phyloP scores from a whole-genome alignment of 2,329 filamentous ascomycete genomes.

The Sclerotinia nivalis region DNA sequence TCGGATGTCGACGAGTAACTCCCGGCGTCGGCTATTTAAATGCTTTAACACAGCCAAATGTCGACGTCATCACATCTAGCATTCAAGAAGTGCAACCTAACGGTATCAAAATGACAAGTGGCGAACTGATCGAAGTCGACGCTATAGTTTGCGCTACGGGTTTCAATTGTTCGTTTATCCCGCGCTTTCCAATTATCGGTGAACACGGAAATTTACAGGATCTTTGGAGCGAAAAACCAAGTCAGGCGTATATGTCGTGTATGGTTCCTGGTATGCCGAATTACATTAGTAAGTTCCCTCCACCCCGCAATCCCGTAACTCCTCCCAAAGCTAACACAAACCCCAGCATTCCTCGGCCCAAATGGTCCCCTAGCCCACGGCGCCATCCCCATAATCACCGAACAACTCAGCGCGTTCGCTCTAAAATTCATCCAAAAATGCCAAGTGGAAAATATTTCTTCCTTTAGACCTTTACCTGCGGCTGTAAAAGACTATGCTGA shows the following conservation, averaged over 20 bases:
- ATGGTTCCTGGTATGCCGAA: constrained; percentile 36
- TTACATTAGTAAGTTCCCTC: constrained; percentile 28
- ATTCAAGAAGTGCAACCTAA: constrained; percentile 48
- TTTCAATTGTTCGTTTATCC: constrained; percentile 38
- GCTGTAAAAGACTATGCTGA: constrained; percentile 41
- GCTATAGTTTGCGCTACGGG: constrained; percentile 44
- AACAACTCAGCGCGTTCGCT: constrained; percentile 51
- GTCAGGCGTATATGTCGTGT: constrained; percentile 42
- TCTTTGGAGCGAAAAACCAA: constrained; percentile 36
- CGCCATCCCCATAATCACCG: constrained; percentile 44
- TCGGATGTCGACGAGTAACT: constrained; percentile 46
- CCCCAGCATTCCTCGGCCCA: constrained; percentile 38
- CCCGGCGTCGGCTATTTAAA: constrained; percentile 49
- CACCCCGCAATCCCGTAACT: too few species aligned
- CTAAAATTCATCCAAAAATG: constrained; percentile 50
- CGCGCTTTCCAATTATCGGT: constrained; percentile 36
- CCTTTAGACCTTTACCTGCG: constrained; percentile 45
- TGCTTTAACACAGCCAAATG: constrained; percentile 51
- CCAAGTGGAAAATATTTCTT: constrained; percentile 45
- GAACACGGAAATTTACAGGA: constrained; percentile 27
- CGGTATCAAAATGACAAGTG: constrained; percentile 47
- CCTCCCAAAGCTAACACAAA: too few species aligned
- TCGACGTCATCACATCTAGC: constrained; percentile 51
- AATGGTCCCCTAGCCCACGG: constrained; percentile 41
- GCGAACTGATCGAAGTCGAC: constrained; percentile 40